Evolutionary conservation across 306 rosid species (phyloP).

Genomic region (Inga leiocalycina): DNA sequence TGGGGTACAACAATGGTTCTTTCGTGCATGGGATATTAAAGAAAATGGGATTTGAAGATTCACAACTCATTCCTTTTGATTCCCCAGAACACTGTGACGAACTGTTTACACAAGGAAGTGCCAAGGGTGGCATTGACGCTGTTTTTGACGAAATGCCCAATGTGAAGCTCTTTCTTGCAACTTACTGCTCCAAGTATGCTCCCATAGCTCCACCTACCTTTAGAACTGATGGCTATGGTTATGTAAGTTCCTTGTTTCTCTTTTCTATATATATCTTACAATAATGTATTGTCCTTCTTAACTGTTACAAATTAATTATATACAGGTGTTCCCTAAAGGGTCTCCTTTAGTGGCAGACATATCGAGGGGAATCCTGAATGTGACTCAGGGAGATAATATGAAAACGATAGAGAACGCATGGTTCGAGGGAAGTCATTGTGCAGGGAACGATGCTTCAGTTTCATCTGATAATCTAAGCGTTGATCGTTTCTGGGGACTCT

Average conservation of each 20-base stretch:
- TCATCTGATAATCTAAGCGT: conserved; percentile 52
- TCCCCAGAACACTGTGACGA: conserved; percentile 36
- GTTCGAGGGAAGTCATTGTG: conserved; percentile 37
- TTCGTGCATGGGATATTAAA: conserved; percentile 42
- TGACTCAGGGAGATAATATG: conserved; percentile 58
- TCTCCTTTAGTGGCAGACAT: conserved; percentile 55
- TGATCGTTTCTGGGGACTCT: conserved; percentile 62
- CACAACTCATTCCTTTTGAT: conserved; percentile 29
- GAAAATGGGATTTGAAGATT: conserved; percentile 39
- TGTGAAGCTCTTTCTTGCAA: conserved; percentile 44
- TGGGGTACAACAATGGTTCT: conserved; percentile 50
- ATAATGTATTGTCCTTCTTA: not conserved
- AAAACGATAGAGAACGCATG: conserved; percentile 45
- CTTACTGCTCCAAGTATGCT: conserved; percentile 49
- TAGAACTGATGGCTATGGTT: conserved; percentile 63
- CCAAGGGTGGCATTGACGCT: conserved; percentile 55
- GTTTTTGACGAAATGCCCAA: conserved; percentile 64
- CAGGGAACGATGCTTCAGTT: conserved; percentile 23
- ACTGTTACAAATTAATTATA: not conserved
- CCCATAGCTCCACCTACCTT: conserved; percentile 45
- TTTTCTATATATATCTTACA: not conserved
- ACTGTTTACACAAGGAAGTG: conserved; percentile 47
- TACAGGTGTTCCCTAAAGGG: conserved; percentile 40
- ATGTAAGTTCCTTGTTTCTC: conserved; percentile 49
- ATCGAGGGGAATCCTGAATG: conserved; percentile 56